phyloP scores from a whole-genome alignment of 1,284 basidiomycete species.

The Ganoderma sinense region DNA sequence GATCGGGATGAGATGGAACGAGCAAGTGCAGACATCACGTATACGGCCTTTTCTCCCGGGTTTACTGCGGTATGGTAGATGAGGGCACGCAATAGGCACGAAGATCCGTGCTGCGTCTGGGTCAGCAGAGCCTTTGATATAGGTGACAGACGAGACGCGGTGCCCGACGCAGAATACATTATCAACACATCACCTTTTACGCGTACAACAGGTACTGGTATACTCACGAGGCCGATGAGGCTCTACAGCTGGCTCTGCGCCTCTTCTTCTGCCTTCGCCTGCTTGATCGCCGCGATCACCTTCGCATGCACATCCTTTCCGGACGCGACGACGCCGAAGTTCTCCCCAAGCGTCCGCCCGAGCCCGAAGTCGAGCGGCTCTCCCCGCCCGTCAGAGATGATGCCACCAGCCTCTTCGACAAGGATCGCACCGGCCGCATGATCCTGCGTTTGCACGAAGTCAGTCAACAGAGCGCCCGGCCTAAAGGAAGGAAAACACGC shows the following conservation, averaged over 20 bases:
- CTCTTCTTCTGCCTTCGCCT: constrained; percentile 59
- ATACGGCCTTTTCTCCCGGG: no score
- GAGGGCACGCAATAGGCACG: no score
- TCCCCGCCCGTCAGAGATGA: constrained; percentile 87
- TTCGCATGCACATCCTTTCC: constrained; percentile 71
- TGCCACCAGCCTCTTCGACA: constrained; percentile 89
- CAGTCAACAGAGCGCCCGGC: background rate
- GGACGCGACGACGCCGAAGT: constrained; percentile 88
- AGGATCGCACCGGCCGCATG: constrained; percentile 91
- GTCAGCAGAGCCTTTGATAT: no score
- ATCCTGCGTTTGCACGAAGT: constrained; percentile 58
- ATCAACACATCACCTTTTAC: background rate
- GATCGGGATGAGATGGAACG: no score
- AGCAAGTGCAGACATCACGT: no score
- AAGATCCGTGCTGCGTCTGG: no score
- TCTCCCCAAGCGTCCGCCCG: constrained; percentile 87
- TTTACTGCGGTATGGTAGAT: no score
- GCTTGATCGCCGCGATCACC: constrained; percentile 81
- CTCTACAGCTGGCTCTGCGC: background rate
- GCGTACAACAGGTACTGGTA: background rate
- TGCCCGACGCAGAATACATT: background rate
- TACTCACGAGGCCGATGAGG: background rate
- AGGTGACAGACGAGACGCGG: no score
- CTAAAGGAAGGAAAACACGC: constrained; percentile 38
- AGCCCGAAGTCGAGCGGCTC: constrained; percentile 85